These are phyloP conservation scores for Plasmodium ovale DNA, from an alignment of 169 alveolate species.

Conservation along the genomic window DNA sequence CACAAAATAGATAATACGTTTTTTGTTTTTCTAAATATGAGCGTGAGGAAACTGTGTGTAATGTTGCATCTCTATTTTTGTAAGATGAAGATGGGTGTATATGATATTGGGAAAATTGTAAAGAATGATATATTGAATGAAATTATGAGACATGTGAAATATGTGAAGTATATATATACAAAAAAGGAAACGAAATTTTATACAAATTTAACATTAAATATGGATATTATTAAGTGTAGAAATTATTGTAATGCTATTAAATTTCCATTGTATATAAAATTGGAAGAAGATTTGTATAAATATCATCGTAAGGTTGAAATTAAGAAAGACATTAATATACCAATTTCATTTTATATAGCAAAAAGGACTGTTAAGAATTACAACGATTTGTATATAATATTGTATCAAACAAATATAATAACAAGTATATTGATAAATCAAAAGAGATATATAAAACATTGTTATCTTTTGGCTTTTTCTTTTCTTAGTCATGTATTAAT, in stretches of 20 bases:
- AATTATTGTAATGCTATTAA: slow-evolving; percentile 48
- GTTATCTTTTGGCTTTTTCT: slow-evolving; percentile 60
- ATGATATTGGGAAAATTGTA: slow-evolving; percentile 40
- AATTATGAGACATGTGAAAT: slow-evolving; percentile 40
- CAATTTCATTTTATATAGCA: slow-evolving; percentile 64
- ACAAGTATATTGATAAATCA: slow-evolving; percentile 73
- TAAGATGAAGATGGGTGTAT: slow-evolving; percentile 62
- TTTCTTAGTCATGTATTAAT: slow-evolving; percentile 44
- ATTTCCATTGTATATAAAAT: slow-evolving; percentile 49
- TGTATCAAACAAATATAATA: slow-evolving; percentile 66
- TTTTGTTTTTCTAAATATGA: slow-evolving; percentile 72
- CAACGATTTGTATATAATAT: slow-evolving; percentile 52
- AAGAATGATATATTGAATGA: slow-evolving; percentile 54
- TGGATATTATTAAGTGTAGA: slow-evolving; percentile 24
- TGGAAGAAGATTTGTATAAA: slow-evolving; percentile 53
- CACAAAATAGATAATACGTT: slow-evolving; percentile 32
- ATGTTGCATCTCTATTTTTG: slow-evolving; percentile 54
- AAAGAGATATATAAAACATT: slow-evolving; percentile 68
- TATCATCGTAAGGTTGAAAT: slow-evolving; percentile 44
- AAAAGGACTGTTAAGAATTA: slow-evolving; percentile 13
- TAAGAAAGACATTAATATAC: slow-evolving; percentile 67
- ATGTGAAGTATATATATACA: slow-evolving; percentile 56
- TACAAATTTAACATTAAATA: slow-evolving; percentile 27
- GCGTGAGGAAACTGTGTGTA: slow-evolving; percentile 65
- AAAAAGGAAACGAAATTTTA: slow-evolving; percentile 43